Evolutionary conservation across 73 alveolate genomes (phyloP).

Genomic region (Uronychia binucleata): DNA sequence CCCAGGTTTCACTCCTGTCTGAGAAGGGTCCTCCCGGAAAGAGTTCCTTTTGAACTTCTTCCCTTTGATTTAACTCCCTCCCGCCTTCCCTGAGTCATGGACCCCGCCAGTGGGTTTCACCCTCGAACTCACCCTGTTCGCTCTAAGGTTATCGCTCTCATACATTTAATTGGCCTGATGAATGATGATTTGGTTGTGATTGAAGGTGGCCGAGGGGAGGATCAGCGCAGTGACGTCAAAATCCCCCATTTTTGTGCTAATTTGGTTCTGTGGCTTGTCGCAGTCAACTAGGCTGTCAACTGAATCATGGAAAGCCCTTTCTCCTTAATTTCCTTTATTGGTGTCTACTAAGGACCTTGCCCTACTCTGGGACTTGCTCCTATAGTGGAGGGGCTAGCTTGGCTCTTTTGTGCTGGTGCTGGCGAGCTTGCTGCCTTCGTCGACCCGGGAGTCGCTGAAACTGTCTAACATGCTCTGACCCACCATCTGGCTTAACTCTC

Average conservation of each 20-base stretch:
- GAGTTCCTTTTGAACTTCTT: too few species aligned
- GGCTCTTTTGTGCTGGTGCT: not conserved
- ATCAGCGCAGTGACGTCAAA: not conserved
- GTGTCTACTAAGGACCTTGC: not conserved
- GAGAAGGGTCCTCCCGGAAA: too few species aligned
- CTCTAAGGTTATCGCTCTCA: not conserved
- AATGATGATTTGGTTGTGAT: not conserved
- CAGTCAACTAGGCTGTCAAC: not conserved
- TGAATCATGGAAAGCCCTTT: not conserved
- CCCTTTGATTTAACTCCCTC: too few species aligned
- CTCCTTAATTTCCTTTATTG: not conserved
- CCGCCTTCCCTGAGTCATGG: too few species aligned
- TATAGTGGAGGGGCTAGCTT: not conserved
- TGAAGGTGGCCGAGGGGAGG: not conserved
- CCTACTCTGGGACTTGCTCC: not conserved
- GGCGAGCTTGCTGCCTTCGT: not conserved
- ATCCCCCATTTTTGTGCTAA: not conserved
- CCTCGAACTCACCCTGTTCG: not conserved
- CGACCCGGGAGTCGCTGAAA: not conserved
- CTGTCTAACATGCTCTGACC: not conserved
- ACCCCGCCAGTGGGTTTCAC: too few species aligned
- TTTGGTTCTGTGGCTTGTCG: not conserved
- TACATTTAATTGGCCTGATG: not conserved
- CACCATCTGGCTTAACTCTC: not conserved
- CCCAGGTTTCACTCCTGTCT: too few species aligned